Evolutionary conservation across 306 rosid genomes (phyloP), one percentile per base, ranked within the genome.

Genomic region (Vachellia collinsii): DNA sequence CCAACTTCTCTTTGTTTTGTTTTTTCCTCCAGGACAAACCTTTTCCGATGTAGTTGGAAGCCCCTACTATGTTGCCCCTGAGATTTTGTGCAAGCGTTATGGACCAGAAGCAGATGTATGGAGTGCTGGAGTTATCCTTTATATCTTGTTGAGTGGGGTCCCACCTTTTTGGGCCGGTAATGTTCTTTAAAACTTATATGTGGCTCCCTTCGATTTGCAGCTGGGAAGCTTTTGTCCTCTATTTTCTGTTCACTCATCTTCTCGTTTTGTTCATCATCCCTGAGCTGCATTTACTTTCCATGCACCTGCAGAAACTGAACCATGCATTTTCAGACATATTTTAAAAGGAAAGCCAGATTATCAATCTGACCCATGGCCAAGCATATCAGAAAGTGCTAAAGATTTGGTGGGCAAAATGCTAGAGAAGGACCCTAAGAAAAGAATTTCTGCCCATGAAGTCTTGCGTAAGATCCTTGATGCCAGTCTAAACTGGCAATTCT

Each of bases 111-210:
- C 83, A 41, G 98, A 93, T 79, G 98, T 93, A 59, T 93, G 98
- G 98, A 93, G 98, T 86, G 98, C 93, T 74, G 98, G 98, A 76
- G 97, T 93, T 34, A 93, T 93, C 80, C 94, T 93, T 29, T 93
- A 93, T 88, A 93, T 93, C 85, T 86, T 93, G 76, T 62, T 93
- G 44, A 93, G 97, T 75, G 98, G 98, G 6, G 97, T 93, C 39
- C 98, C 98, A 72, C 98, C 98, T 77, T 93, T 93, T 80, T 93
- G 98, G 97, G 98, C 94, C 65, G 98, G 98, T 93, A 86, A 75
- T 12, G 72, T 73, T 75, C 81, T 53, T 85, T 13, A 13, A 70
- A 68, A 48, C 86, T 56, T 37, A 76, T 71, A 46, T 54, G 48
- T 25, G 37, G 61, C 38, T 23, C 41, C 69, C 64, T 73, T 54